Evolutionary conservation across 2,329 filamentous ascomycete species (phyloP).

Genomic region (Nemania bipapillata): DNA sequence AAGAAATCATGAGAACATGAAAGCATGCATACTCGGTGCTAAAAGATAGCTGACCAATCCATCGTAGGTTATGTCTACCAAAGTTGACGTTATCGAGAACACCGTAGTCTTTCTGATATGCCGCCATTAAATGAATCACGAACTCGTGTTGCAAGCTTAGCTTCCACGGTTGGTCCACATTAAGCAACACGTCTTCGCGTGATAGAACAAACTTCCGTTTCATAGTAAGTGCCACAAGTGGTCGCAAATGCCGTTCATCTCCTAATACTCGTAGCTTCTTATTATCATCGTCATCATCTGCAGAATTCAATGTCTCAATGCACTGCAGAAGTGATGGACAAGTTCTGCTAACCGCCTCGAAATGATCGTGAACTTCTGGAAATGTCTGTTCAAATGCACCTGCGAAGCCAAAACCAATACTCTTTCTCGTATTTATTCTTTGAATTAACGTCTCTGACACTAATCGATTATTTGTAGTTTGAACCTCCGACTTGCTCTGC

Average conservation of each 20-base stretch:
- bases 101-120: conserved; percentile 5
- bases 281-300: not conserved
- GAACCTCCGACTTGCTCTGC: not conserved
- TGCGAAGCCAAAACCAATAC: not conserved
- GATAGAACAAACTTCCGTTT: not conserved
- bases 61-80: not conserved
- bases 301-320: not conserved
- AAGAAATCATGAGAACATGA: not conserved
- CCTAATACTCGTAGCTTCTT: not conserved
- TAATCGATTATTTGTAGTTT: not conserved
- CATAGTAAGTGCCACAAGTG: conserved; percentile 1
- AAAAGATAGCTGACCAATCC: conserved; percentile 3
- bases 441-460: conserved; percentile 1
- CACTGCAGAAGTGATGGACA: not conserved
- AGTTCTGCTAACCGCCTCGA: not conserved
- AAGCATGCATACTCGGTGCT: not conserved
- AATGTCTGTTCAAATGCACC: not conserved
- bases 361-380: not conserved
- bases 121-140: conserved; percentile 3
- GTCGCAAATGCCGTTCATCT: not conserved
- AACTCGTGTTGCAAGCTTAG: conserved; percentile 9
- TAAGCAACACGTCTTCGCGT: conserved; percentile 4
- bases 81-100: conserved; percentile 9
- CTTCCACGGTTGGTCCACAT: conserved; percentile 9
- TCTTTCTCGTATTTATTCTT: not conserved